Percentiles rank a stretch among this genome's conserved stretches.
Evolutionary conservation across 1,284 basidiomycete genomes (phyloP).

Genomic region (Ganoderma lingzhi): DNA sequence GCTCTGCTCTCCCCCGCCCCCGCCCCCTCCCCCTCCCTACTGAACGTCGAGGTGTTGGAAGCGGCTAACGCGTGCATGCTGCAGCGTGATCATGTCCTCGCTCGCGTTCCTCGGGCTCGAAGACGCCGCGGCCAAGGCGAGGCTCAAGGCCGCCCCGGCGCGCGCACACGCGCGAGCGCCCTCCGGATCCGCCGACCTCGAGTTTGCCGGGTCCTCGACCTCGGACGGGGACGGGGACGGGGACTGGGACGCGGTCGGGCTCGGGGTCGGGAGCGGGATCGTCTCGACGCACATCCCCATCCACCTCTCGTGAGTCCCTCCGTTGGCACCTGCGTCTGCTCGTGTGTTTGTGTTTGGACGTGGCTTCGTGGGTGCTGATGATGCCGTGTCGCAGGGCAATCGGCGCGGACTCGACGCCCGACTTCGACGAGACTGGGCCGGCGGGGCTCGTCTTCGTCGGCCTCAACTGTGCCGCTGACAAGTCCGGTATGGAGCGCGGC

Average conservation of each 20-base stretch:
- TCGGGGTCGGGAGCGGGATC: neutral
- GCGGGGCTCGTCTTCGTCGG: too few species aligned
- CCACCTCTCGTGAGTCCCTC: slow-evolving; percentile 1
- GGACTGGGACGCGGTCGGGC: neutral
- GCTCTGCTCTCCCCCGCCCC: too few species aligned
- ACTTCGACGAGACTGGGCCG: neutral
- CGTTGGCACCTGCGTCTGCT: too few species aligned
- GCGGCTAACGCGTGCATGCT: neutral
- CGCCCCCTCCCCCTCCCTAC: too few species aligned
- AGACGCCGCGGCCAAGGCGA: slow-evolving; percentile 4
- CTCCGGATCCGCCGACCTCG: neutral
- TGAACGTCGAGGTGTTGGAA: too few species aligned
- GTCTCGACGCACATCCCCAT: slow-evolving; percentile 2
- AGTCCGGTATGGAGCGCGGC: too few species aligned
- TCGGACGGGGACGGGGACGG: neutral
- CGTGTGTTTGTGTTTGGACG: too few species aligned
- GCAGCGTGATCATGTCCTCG: slow-evolving; percentile 25
- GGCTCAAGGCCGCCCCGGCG: neutral
- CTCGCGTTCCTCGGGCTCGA: slow-evolving; percentile 24
- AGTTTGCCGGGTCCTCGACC: neutral
- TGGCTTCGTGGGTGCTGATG: neutral
- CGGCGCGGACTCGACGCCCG: neutral
- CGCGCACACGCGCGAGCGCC: neutral
- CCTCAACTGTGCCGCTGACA: too few species aligned
- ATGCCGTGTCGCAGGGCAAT: neutral